Percentiles rank a stretch among this genome's conserved stretches.
phyloP scores from a whole-genome alignment of 2,329 filamentous ascomycete species.

The Magnaporthiopsis incrustans region DNA sequence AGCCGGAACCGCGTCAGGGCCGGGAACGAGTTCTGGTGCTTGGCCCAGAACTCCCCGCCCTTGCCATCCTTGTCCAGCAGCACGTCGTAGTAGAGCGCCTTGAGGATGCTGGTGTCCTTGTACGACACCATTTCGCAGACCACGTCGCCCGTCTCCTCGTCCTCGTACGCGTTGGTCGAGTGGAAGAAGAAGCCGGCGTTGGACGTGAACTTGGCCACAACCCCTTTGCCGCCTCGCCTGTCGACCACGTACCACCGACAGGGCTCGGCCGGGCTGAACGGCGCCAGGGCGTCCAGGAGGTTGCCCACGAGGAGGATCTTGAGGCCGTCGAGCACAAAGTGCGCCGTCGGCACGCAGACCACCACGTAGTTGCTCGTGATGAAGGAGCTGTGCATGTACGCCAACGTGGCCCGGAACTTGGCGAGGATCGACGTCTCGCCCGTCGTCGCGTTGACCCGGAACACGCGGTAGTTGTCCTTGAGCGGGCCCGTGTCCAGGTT shows the following conservation, averaged over 20 bases:
- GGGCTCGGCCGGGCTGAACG: conserved; percentile 47
- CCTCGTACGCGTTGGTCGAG: conserved; percentile 66
- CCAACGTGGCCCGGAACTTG: conserved; percentile 20
- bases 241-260: conserved; percentile 71
- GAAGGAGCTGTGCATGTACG: conserved; percentile 78
- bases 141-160: conserved; percentile 23
- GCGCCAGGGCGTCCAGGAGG: conserved; percentile 57
- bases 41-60: conserved; percentile 33
- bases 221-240: conserved; percentile 46
- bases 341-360: conserved; percentile 63
- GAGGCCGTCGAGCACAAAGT: conserved; percentile 48
- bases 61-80: conserved; percentile 45
- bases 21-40: conserved; percentile 24
- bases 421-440: conserved; percentile 64
- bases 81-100: conserved; percentile 62
- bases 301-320: conserved; percentile 58
- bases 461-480: conserved; percentile 56
- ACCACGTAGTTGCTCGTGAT: conserved; percentile 63
- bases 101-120: conserved; percentile 55
- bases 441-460: conserved; percentile 52
- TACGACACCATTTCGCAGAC: conserved; percentile 60
- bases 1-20: conserved; percentile 31
- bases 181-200: conserved; percentile 73
- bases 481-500: conserved; percentile 56
- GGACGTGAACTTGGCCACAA: conserved; percentile 63